Evolutionary conservation across 176 grass and related monocot species (phyloP), one percentile per base, ranked within the genome.

Genomic region (Zizania latifolia): DNA sequence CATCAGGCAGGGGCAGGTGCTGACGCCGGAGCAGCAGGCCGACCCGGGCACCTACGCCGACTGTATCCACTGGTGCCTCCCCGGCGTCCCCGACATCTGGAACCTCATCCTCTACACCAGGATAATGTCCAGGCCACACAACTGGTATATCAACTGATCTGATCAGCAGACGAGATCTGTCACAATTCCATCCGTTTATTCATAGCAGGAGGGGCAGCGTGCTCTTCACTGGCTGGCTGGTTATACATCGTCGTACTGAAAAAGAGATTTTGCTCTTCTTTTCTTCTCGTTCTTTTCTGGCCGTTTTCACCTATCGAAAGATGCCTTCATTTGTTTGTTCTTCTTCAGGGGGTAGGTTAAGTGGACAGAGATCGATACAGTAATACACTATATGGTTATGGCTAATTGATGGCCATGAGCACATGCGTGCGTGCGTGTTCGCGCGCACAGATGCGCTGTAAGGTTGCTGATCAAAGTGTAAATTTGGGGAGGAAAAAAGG

Each of bases 61-160:
- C 79, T 97, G 94, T 83, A 91, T 97, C 71, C 94, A 97, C 70
- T 97, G 94, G 94, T 97, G 94, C 78, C 86, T 97, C 31, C 95
- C 96, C 28, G 96, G 96, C 64, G 87, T 98, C 45, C 94, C 91
- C 0, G 94, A 98, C 77, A 87, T 85, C 35, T 98, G 94, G 91
- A 98, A 98, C 81, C 82, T 72, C 22, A 10, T 98, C 0, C 57
- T 98, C 62, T 98, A 94, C 69, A 84, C 94, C 0, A 72, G 86
- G 82, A 97, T 97, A 22, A 55, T 93, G 36, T 97, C 94, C 2
- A 87, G 86, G 44, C 84, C 90, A 0, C 90, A 0, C 74, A 1
- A 14, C 13, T 28, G 2, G 1, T 77, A 31, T 72, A 54, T 8
- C 16, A 34, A 10, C 33, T 0, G 44, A 22, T 1, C 10, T n/a